phyloP scores from a whole-genome alignment of 2,329 filamentous ascomycete species.

The Drechslerella dactyloides region DNA sequence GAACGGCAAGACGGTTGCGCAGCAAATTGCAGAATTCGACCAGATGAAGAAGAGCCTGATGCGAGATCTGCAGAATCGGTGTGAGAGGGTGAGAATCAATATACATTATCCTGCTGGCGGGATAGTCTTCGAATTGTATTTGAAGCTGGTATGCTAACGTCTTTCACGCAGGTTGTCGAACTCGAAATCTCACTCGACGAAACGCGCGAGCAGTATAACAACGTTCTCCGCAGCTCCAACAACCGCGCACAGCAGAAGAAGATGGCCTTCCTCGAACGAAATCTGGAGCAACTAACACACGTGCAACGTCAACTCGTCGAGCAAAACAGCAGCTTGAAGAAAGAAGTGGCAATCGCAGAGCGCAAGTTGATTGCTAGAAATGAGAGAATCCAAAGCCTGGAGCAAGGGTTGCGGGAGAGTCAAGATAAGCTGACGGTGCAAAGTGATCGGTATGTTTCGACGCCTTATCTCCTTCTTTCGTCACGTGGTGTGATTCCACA shows the following conservation, averaged over 20 bases:
- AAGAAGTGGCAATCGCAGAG: conserved; percentile 98
- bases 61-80: conserved; percentile 97
- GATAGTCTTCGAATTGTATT: conserved; percentile 31
- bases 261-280: conserved; percentile 98
- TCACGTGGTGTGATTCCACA: too few relatives aligned
- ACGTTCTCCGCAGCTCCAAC: conserved; percentile 93
- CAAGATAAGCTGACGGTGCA: conserved; percentile 98
- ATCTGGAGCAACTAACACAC: conserved; percentile 95
- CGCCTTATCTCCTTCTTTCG: conserved; percentile 26
- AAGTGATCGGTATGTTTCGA: conserved; percentile 82
- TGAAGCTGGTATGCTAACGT: conserved; percentile 20
- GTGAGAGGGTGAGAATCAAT: conserved; percentile 76
- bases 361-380: conserved; percentile 95
- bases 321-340: conserved; percentile 96
- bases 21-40: conserved; percentile 98
- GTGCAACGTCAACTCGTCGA: conserved; percentile 97
- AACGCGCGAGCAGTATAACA: conserved; percentile 98
- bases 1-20: conserved; percentile 89
- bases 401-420: conserved; percentile 89
- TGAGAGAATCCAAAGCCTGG: conserved; percentile 92
- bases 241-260: conserved; percentile 99
- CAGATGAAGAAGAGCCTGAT: conserved; percentile 99
- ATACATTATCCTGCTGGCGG: not conserved
- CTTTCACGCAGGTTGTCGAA: conserved; percentile 72
- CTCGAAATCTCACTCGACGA: conserved; percentile 97